A percentile compares a stretch with the other conserved stretches of the same genome.
Conservation (phyloP, 2,329 filamentous ascomycete species). For the Drechslerella stenobrocha region DNA sequence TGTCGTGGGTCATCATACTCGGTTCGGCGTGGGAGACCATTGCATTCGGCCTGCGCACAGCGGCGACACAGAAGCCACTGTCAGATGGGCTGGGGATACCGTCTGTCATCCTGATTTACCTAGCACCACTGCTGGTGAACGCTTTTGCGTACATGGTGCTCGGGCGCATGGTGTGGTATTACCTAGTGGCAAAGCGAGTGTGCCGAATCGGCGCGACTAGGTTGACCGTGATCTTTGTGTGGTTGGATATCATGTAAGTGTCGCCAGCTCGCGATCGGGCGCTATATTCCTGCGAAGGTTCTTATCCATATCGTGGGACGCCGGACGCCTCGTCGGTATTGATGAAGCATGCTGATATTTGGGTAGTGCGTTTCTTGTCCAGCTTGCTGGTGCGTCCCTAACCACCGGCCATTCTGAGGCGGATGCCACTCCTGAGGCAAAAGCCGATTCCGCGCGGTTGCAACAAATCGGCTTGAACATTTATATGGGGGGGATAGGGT, state of each 20-base stretch:
- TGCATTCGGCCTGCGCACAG: conserved; percentile 56
- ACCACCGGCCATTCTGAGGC: conserved; percentile 52
- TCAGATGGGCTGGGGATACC: conserved; percentile 53
- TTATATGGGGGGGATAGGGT: conserved; percentile 62
- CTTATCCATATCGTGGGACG: too few species aligned
- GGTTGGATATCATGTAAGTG: conserved; percentile 58
- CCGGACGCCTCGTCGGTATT: too few species aligned
- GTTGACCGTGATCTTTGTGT: conserved; percentile 59
- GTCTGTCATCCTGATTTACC: conserved; percentile 58
- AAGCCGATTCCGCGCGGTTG: conserved; percentile 51
- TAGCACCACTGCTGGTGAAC: conserved; percentile 55
- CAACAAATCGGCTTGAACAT: conserved; percentile 56
- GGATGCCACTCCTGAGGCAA: conserved; percentile 55
- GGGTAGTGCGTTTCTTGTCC: conserved; percentile 57
- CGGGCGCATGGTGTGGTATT: conserved; percentile 55
- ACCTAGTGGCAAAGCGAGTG: conserved; percentile 56
- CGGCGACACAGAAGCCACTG: conserved; percentile 57
- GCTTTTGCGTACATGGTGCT: conserved; percentile 55
- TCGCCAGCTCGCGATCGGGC: too few species aligned
- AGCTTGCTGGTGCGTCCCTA: conserved; percentile 57
- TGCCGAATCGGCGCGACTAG: conserved; percentile 54
- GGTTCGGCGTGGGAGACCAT: conserved; percentile 57
- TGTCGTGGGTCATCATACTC: conserved; percentile 59
- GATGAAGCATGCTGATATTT: conserved; percentile 11
- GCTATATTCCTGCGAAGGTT: too few species aligned